Conservation (phyloP, 768 basidiomycete species). For the Serendipita vermifera region DNA sequence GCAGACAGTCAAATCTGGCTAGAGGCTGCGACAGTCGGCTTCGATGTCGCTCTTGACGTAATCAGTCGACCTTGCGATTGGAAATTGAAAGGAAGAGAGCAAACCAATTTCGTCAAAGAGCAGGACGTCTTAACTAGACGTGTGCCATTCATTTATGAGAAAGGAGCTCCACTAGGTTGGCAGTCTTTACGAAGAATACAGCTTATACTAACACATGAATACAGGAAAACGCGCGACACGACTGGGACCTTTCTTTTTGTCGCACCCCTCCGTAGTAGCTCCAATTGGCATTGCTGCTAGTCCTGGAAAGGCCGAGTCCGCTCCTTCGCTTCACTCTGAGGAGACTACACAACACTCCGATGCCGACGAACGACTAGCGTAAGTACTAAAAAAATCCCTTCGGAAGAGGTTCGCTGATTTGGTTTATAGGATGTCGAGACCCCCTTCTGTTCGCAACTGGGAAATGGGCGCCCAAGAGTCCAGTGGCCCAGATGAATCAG, state of each 20-base stretch:
- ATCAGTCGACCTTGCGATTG: slow-evolving; percentile 53
- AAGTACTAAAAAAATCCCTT: slow-evolving; percentile 26
- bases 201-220: background rate
- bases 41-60: slow-evolving; percentile 51
- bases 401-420: too few relatives aligned
- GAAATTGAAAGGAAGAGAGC: slow-evolving; percentile 35
- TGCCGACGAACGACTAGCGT: slow-evolving; percentile 63
- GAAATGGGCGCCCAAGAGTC: background rate
- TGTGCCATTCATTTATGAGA: slow-evolving; percentile 35
- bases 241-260: slow-evolving; percentile 19
- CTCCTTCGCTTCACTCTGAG: background rate
- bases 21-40: slow-evolving; percentile 42
- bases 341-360: slow-evolving; percentile 52
- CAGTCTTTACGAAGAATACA: background rate
- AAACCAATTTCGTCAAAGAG: slow-evolving; percentile 50
- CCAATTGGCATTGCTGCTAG: slow-evolving; percentile 11
- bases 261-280: slow-evolving; percentile 16
- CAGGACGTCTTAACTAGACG: slow-evolving; percentile 64
- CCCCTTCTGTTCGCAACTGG: background rate
- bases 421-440: background rate
- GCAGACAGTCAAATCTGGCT: slow-evolving; percentile 35
- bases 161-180: background rate
- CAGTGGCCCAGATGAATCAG: slow-evolving; percentile 1
- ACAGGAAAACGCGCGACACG: slow-evolving; percentile 11
- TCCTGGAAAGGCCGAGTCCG: slow-evolving; percentile 8